A percentile compares a stretch with the other conserved stretches of the same genome.
Conservation (phyloP, 2,329 filamentous ascomycete species). For the Dendrostoma leiphaemia region DNA sequence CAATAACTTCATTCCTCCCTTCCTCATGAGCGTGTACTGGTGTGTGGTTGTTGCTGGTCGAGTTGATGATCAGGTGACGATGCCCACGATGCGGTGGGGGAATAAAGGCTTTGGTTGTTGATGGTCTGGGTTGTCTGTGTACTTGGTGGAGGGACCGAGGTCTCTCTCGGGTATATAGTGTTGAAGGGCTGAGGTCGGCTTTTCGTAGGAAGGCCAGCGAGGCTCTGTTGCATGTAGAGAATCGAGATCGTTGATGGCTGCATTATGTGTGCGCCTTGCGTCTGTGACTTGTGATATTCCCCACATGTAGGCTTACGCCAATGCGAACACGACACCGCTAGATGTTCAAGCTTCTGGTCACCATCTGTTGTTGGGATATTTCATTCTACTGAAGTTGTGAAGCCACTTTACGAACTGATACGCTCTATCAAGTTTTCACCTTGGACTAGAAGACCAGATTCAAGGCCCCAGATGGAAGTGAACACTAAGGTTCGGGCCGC, state of each 20-base stretch:
- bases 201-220: neutral
- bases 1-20: slow-evolving; percentile 18
- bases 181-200: neutral
- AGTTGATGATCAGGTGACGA: neutral
- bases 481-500: no score
- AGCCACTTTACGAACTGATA: no score
- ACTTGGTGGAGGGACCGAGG: no score
- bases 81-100: neutral
- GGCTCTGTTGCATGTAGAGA: neutral
- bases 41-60: neutral
- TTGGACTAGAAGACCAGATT: no score
- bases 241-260: slow-evolving; percentile 3
- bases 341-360: no score
- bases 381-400: no score
- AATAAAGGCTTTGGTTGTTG: slow-evolving; percentile 8
- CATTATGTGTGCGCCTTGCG: neutral
- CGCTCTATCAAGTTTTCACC: no score
- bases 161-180: neutral
- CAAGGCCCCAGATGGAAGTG: no score
- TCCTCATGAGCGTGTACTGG: neutral
- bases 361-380: no score
- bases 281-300: no score
- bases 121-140: neutral
- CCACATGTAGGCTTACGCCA: no score
- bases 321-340: no score